Conservation (phyloP, 225 moss, liverwort and hornwort genomes). For the Polytrichum formosum region DNA sequence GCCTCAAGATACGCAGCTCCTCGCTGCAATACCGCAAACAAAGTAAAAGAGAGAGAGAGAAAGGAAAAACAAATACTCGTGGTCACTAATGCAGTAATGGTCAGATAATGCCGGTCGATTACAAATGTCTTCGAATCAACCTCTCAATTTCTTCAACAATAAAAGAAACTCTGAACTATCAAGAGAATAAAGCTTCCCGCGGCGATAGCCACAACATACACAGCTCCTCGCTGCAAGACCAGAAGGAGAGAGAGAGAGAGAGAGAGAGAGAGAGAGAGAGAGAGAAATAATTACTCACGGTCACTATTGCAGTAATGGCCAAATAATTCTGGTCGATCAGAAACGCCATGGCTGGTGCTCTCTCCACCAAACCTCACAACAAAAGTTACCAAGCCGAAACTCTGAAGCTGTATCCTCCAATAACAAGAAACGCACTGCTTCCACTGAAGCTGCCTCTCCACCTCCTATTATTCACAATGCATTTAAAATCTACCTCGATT, state of each 20-base stretch:
- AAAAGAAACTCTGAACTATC: background rate
- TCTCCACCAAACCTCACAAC: background rate
- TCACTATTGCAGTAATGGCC: constrained; percentile 53
- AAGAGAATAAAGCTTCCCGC: background rate
- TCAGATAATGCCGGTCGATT: constrained; percentile 40
- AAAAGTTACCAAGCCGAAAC: background rate
- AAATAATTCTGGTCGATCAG: constrained; percentile 46
- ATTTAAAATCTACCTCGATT: too few relatives aligned
- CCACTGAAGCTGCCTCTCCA: too few relatives aligned
- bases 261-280: background rate
- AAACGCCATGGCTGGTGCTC: constrained; percentile 25
- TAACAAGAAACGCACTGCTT: too few relatives aligned
- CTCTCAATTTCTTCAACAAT: background rate
- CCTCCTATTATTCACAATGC: too few relatives aligned
- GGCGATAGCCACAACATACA: background rate
- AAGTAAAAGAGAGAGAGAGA: too few relatives aligned
- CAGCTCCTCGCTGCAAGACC: background rate
- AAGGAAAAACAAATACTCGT: too few relatives aligned
- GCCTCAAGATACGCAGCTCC: background rate
- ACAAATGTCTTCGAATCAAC: constrained; percentile 30
- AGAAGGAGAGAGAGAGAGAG: background rate
- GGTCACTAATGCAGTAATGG: constrained; percentile 49
- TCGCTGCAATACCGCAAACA: background rate
- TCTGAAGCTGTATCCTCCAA: too few relatives aligned
- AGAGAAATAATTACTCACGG: constrained; percentile 20